phyloP scores from a whole-genome alignment of 345 rosid genomes.

The Dovyalis caffra region DNA sequence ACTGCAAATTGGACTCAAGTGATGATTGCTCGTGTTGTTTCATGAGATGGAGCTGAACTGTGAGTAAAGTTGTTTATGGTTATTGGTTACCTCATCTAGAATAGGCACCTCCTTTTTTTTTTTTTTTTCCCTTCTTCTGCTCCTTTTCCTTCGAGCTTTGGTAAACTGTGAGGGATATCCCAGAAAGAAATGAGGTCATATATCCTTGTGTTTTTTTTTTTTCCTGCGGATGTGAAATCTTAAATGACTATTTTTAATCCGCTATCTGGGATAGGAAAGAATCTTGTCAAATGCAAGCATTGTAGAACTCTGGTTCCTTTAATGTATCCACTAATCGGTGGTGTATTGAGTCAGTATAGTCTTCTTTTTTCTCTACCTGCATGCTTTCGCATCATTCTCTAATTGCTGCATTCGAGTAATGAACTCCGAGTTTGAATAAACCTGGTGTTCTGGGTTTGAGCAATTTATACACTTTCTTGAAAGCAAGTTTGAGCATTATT shows the following conservation, averaged over 20 bases:
- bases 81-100: not conserved
- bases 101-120: not conserved
- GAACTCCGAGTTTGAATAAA: too few species aligned
- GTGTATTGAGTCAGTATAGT: slow-evolving; percentile 27
- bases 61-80: not conserved
- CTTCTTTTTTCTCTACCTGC: not conserved
- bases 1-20: slow-evolving; percentile 87
- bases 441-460: too few species aligned
- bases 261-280: slow-evolving; percentile 9
- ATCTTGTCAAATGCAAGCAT: slow-evolving; percentile 11
- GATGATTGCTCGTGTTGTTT: slow-evolving; percentile 78
- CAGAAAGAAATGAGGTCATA: slow-evolving; percentile 4
- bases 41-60: slow-evolving; percentile 25
- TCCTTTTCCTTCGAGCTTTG: slow-evolving; percentile 15
- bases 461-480: too few species aligned
- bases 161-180: slow-evolving; percentile 24
- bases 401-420: too few species aligned
- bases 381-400: not conserved
- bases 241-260: slow-evolving; percentile 12
- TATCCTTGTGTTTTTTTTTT: too few species aligned
- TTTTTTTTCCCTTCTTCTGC: too few species aligned
- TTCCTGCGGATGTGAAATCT: slow-evolving; percentile 9
- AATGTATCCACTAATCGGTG: slow-evolving; percentile 43
- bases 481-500: too few species aligned
- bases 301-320: slow-evolving; percentile 11